Evolutionary conservation across 2,329 filamentous ascomycete genomes (phyloP), one percentile per base, ranked within the genome.

Genomic region (Alternaria brassicicola): DNA sequence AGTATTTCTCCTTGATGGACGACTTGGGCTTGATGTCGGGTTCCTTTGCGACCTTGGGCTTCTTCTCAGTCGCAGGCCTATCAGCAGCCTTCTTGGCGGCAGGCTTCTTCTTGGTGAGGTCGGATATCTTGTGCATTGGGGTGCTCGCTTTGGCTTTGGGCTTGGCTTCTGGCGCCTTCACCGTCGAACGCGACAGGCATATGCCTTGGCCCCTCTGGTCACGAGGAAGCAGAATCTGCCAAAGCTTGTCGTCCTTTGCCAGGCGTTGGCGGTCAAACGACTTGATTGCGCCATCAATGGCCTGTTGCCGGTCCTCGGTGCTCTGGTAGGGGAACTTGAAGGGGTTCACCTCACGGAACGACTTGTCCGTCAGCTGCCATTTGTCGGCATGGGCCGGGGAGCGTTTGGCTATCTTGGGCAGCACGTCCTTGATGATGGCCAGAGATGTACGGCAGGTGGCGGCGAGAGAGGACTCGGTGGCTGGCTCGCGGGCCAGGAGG

Each of bases 241-340:
- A 89, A 19, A 86, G 76, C 68, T 84, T 84, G 68, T 89, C 86
- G 35, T 84, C 81, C 62, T 84, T 84, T 6, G 83, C 82, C 17
- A 89, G 77, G 26, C 87, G 81, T 75, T 85, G 80, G 52, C 87
- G 82, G 73, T 89, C 87, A 71, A 86, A 89, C 41, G 86, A 85
- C 52, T 83, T 83, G 67, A 88, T 83, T 52, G 86, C 86, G 74
- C 84, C 84, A 62, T 88, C 83, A 66, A 89, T 85, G 26, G 86
- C 87, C 52, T 82, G 78, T 61, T 87, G 79, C 17, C 86, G 81
- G 55, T 88, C 84, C 45, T 84, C 81, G 45, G 82, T 69, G 35
- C 77, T 81, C 26, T 80, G 81, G 72, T 88, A 89, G 12, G 80
- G 80, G 68, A 89, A 89, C 7, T 81, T 83, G 80, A 82, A 88